Evolutionary conservation across 192 early-diverging fungal genomes (phyloP).

Genomic region (Blastocladiella britannica): DNA sequence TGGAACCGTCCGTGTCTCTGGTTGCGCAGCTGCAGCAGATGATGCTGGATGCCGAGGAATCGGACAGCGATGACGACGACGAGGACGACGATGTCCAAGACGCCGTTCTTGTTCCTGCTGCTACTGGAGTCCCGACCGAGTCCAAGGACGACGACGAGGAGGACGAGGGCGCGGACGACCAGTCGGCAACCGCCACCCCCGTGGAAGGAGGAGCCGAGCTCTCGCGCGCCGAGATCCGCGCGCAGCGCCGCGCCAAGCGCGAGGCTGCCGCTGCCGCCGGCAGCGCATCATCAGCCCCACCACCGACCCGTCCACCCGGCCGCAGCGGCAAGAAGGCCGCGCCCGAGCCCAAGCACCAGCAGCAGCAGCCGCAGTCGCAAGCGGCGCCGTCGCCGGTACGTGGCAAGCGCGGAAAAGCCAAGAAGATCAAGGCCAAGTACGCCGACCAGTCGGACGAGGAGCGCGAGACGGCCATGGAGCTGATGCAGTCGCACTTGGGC

Average conservation of each 20-base stretch:
- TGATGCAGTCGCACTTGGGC: slow-evolving; percentile 48
- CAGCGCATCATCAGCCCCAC: too few relatives aligned
- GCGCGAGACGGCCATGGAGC: slow-evolving; percentile 50
- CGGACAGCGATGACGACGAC: slow-evolving; percentile 10
- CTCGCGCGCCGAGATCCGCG: too few relatives aligned
- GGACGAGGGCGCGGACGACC: slow-evolving; percentile 6
- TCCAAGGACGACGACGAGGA: slow-evolving; percentile 19
- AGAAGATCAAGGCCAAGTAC: slow-evolving; percentile 87
- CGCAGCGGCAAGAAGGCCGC: not conserved
- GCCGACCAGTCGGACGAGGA: slow-evolving; percentile 91
- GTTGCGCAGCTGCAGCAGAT: slow-evolving; percentile 1
- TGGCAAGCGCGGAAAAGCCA: slow-evolving; percentile 70
- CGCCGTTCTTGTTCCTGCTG: slow-evolving; percentile 3
- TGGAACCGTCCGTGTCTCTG: not conserved
- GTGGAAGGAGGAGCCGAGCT: too few relatives aligned
- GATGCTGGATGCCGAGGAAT: not conserved
- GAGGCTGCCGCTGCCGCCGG: not conserved
- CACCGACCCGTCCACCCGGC: not conserved
- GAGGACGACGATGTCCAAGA: slow-evolving; percentile 9
- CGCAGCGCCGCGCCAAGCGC: too few relatives aligned
- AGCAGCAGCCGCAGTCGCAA: not conserved
- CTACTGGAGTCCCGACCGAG: slow-evolving; percentile 15
- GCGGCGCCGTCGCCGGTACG: slow-evolving; percentile 18
- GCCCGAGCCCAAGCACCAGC: not conserved
- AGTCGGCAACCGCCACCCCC: too few relatives aligned